Evolutionary conservation across 2,329 filamentous ascomycete genomes (phyloP).

Genomic region (Dactylellina cionopaga): DNA sequence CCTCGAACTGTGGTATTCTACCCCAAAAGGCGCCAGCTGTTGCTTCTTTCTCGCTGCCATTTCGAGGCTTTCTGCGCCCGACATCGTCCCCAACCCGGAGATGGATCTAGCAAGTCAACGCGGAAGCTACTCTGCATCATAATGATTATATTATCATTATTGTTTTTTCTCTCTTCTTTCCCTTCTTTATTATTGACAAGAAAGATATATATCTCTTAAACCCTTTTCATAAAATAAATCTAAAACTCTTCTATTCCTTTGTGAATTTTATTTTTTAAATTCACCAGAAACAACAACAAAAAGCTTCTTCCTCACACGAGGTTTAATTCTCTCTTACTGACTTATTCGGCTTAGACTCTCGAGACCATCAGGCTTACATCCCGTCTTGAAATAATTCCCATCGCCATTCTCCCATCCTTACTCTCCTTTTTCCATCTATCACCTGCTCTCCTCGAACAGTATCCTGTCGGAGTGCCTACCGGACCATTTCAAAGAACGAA

Average conservation of each 20-base stretch:
- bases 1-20: constrained; percentile 10
- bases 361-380: constrained; percentile 1
- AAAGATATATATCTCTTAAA: too few species aligned
- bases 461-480: constrained; percentile 50
- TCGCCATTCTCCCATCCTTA: background rate
- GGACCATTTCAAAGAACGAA: constrained; percentile 16
- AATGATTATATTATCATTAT: constrained; percentile 8
- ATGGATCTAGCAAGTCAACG: constrained; percentile 44
- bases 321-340: constrained; percentile 47
- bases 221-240: too few species aligned
- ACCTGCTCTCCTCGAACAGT: constrained; percentile 47
- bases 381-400: background rate
- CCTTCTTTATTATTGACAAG: too few species aligned
- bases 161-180: background rate
- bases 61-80: constrained; percentile 36
- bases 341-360: constrained; percentile 20
- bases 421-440: constrained; percentile 7
- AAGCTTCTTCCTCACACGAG: background rate
- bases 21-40: constrained; percentile 6
- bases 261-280: constrained; percentile 6
- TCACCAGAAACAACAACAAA: background rate
- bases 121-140: constrained; percentile 9
- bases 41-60: constrained; percentile 10
- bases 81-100: constrained; percentile 26
- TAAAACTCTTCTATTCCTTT: too few species aligned